phyloP scores from a whole-genome alignment of 1,284 basidiomycete genomes.

The Lentinus polychrous region DNA sequence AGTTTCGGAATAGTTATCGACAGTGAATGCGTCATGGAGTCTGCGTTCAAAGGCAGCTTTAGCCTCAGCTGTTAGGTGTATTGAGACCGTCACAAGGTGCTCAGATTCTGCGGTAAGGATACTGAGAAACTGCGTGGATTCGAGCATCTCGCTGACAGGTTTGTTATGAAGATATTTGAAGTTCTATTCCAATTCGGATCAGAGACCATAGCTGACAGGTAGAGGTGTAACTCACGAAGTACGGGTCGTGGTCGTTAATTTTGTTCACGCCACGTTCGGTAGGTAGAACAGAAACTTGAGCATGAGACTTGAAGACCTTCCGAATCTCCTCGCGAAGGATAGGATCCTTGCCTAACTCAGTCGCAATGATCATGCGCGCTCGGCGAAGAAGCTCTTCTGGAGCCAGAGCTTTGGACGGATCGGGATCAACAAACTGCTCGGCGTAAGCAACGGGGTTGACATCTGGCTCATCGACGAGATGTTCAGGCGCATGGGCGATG shows the following conservation, averaged over 20 bases:
- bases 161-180: constrained; percentile 96
- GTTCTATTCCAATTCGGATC: constrained; percentile 42
- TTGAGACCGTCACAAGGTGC: constrained; percentile 73
- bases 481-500: constrained; percentile 45
- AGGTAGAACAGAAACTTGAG: constrained; percentile 77
- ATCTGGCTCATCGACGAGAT: constrained; percentile 77
- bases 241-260: constrained; percentile 87
- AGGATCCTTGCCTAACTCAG: constrained; percentile 92
- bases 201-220: background rate
- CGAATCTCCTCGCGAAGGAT: constrained; percentile 79
- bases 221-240: constrained; percentile 61
- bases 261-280: constrained; percentile 89
- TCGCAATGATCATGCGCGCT: constrained; percentile 82
- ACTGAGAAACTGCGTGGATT: constrained; percentile 80
- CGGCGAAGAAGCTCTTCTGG: constrained; percentile 63
- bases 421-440: constrained; percentile 71
- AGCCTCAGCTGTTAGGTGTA: constrained; percentile 61
- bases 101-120: constrained; percentile 91
- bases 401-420: constrained; percentile 46
- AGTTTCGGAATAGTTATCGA: constrained; percentile 81
- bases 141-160: constrained; percentile 66
- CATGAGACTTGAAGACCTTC: constrained; percentile 71
- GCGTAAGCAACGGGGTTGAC: constrained; percentile 66
- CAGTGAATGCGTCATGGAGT: constrained; percentile 79
- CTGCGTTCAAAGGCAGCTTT: constrained; percentile 63